These are phyloP conservation scores for Nymphaea colorata DNA, from an alignment of 164 flowering plant genomes.

Conservation along the genomic window DNA sequence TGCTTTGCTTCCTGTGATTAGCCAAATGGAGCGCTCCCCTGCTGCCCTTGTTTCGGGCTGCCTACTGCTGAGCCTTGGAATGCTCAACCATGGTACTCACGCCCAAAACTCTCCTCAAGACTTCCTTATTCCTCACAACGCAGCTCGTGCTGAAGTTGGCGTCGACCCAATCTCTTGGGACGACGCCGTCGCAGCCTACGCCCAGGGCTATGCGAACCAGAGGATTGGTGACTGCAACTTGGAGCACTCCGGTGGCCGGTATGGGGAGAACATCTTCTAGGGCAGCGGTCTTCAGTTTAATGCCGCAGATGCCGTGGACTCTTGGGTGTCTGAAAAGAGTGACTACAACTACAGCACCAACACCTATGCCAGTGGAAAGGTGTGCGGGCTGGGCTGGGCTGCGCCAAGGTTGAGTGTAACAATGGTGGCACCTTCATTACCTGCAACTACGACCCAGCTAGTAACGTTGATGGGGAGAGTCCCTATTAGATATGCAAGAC, in stretches of 20 bases:
- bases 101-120: constrained; percentile 9
- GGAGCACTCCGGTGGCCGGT: constrained; percentile 16
- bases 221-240: constrained; percentile 7
- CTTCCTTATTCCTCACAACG: constrained; percentile 9
- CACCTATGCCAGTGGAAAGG: neutral
- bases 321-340: constrained; percentile 8
- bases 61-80: neutral
- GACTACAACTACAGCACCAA: constrained; percentile 5
- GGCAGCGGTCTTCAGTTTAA: constrained; percentile 1
- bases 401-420: no score
- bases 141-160: constrained; percentile 10
- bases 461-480: no score
- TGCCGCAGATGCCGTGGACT: neutral
- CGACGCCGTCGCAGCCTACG: constrained; percentile 2
- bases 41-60: neutral
- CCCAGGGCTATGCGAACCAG: constrained; percentile 6
- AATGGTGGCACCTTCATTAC: no score
- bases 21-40: no score
- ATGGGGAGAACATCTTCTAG: constrained; percentile 18
- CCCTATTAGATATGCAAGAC: no score
- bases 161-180: constrained; percentile 16
- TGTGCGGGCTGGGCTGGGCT: no score
- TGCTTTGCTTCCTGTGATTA: no score
- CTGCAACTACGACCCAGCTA: no score
- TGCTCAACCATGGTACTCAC: neutral